These are phyloP conservation scores for Plasmodium yoelii DNA, from an alignment of 169 alveolate species.

Conservation along the genomic window DNA sequence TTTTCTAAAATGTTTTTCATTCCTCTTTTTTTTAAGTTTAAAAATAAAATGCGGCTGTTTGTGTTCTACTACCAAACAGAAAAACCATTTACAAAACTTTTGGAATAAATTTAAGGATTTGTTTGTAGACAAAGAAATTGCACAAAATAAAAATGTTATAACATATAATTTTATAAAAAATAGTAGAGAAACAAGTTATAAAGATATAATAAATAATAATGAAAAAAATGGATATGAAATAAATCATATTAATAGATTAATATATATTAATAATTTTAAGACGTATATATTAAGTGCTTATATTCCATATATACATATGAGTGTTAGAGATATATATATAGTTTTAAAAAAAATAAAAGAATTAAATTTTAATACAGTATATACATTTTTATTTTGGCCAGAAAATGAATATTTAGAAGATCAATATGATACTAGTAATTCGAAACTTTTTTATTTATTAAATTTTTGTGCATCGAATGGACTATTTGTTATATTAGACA, in stretches of 20 bases:
- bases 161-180: slow-evolving; percentile 58
- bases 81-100: not conserved
- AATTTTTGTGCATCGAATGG: slow-evolving; percentile 77
- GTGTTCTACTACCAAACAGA: slow-evolving; percentile 34
- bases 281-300: slow-evolving; percentile 74
- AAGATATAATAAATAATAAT: not conserved
- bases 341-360: slow-evolving; percentile 71
- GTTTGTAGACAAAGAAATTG: slow-evolving; percentile 24
- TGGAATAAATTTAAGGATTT: slow-evolving; percentile 12
- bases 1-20: slow-evolving; percentile 39
- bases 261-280: slow-evolving; percentile 48
- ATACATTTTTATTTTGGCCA: slow-evolving; percentile 75
- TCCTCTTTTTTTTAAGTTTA: slow-evolving; percentile 55
- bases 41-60: slow-evolving; percentile 20
- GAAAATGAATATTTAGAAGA: slow-evolving; percentile 76
- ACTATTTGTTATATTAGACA: slow-evolving; percentile 59
- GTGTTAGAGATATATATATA: slow-evolving; percentile 68
- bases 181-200: not conserved
- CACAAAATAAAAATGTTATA: slow-evolving; percentile 36
- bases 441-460: slow-evolving; percentile 61
- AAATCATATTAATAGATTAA: slow-evolving; percentile 55
- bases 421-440: slow-evolving; percentile 42
- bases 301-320: slow-evolving; percentile 74
- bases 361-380: slow-evolving; percentile 75
- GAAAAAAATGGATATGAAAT: slow-evolving; percentile 34